phyloP scores from a whole-genome alignment of 2,329 filamentous ascomycete genomes.

The Aspergillus hiratsukae region DNA sequence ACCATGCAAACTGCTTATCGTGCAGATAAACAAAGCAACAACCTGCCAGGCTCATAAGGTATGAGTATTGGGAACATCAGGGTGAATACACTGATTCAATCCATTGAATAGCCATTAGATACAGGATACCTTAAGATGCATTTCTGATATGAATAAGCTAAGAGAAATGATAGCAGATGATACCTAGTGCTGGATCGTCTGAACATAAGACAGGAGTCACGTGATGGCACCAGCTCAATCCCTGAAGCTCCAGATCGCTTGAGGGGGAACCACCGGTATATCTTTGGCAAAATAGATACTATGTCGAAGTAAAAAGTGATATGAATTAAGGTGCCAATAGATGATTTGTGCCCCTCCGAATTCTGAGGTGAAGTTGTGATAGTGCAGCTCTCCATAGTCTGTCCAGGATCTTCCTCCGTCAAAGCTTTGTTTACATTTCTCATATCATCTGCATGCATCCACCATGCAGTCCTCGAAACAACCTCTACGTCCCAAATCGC shows the following conservation, averaged over 20 bases:
- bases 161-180: background rate
- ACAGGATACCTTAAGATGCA: background rate
- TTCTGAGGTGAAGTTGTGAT: background rate
- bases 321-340: background rate
- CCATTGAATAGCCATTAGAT: background rate
- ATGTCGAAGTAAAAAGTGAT: background rate
- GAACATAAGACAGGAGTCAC: background rate
- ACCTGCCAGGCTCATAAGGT: background rate
- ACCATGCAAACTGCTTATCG: background rate
- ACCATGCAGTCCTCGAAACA: slow-evolving; percentile 32
- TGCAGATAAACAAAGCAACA: background rate
- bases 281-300: background rate
- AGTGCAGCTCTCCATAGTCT: background rate
- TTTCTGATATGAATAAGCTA: background rate
- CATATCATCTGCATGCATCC: background rate
- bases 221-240: background rate
- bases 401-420: slow-evolving; percentile 3
- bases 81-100: background rate
- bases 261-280: background rate
- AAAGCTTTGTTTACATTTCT: slow-evolving; percentile 21
- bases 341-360: background rate
- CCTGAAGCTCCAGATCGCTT: background rate
- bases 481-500: slow-evolving; percentile 26
- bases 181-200: background rate
- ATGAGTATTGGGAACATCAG: background rate